Evolutionary conservation across 768 basidiomycete species (phyloP).

Genomic region (Chalciporus sphaerocephalus): DNA sequence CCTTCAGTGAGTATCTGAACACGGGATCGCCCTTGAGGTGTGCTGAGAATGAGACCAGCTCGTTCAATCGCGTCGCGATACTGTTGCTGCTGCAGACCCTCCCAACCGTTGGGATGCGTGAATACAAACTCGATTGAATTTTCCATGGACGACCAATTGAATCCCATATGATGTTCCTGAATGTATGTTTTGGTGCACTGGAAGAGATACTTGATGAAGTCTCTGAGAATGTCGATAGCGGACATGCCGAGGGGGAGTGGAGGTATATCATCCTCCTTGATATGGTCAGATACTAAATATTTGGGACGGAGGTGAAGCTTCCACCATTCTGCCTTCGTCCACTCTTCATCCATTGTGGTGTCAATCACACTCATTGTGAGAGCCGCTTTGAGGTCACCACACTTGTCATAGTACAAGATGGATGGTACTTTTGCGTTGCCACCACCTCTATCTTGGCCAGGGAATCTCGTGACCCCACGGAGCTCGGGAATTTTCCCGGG

Average conservation of each 20-base stretch:
- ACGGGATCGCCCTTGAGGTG: conserved; percentile 5
- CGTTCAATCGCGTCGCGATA: conserved; percentile 19
- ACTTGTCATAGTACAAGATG: conserved; percentile 40
- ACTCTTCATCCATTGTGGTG: conserved; percentile 35
- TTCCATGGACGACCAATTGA: conserved; percentile 9
- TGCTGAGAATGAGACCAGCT: conserved; percentile 21
- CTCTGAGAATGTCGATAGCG: conserved; percentile 12
- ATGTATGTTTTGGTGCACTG: conserved; percentile 14
- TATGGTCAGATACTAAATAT: conserved; percentile 22
- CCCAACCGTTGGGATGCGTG: conserved; percentile 30
- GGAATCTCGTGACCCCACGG: conserved; percentile 28
- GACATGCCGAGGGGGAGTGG: conserved; percentile 24
- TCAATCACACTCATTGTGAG: conserved; percentile 33
- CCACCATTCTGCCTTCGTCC: conserved; percentile 44
- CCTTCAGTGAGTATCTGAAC: conserved; percentile 23
- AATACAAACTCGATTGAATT: conserved; percentile 18
- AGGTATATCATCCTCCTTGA: conserved; percentile 30
- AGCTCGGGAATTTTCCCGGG: conserved; percentile 28
- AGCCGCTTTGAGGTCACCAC: conserved; percentile 34
- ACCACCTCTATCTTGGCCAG: conserved; percentile 35
- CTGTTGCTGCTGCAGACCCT: conserved; percentile 19
- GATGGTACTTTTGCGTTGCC: conserved; percentile 44
- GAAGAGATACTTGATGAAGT: conserved; percentile 21
- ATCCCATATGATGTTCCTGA: conserved; percentile 9
- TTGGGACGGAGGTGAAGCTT: conserved; percentile 37